A percentile compares a stretch with the other conserved stretches of the same genome.
Conservation (phyloP, 306 rosid genomes). For the Lupinus albus region DNA sequence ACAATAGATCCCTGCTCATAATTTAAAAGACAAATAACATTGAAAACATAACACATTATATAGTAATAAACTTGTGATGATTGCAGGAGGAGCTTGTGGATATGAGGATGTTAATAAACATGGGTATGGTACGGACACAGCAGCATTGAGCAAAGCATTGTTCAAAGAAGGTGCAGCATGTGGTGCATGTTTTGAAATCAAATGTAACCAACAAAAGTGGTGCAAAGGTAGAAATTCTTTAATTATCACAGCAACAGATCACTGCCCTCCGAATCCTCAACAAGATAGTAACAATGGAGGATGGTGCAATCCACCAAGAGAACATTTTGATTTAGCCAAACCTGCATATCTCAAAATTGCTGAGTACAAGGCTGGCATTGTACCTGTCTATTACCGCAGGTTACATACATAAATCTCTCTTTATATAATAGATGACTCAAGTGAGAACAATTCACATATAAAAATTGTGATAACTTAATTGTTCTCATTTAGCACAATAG, state of each 20-base stretch:
- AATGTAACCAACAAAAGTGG: slow-evolving; percentile 56
- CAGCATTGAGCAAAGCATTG: slow-evolving; percentile 65
- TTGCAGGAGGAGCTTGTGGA: slow-evolving; percentile 83
- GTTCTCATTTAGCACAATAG: too few relatives aligned
- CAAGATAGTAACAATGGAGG: slow-evolving; percentile 59
- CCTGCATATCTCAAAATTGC: slow-evolving; percentile 65
- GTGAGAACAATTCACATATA: too few relatives aligned
- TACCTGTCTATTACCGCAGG: slow-evolving; percentile 77
- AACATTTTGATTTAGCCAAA: slow-evolving; percentile 75
- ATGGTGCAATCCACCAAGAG: slow-evolving; percentile 85
- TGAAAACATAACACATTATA: too few relatives aligned
- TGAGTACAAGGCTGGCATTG: slow-evolving; percentile 56
- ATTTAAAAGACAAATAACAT: too few relatives aligned
- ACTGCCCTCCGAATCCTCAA: slow-evolving; percentile 57
- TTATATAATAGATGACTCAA: too few relatives aligned
- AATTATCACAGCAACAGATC: slow-evolving; percentile 65
- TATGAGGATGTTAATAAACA: slow-evolving; percentile 69
- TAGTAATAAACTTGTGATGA: neutral
- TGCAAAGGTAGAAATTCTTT: slow-evolving; percentile 62
- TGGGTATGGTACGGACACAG: slow-evolving; percentile 71
- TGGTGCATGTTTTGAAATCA: slow-evolving; percentile 75
- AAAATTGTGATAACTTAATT: too few relatives aligned
- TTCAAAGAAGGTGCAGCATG: slow-evolving; percentile 65
- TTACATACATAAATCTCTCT: neutral
- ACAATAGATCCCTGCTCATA: too few relatives aligned